Base-by-base conservation (phyloP, 192 early-diverging fungal species). In the Dissophora ornata region DNA sequence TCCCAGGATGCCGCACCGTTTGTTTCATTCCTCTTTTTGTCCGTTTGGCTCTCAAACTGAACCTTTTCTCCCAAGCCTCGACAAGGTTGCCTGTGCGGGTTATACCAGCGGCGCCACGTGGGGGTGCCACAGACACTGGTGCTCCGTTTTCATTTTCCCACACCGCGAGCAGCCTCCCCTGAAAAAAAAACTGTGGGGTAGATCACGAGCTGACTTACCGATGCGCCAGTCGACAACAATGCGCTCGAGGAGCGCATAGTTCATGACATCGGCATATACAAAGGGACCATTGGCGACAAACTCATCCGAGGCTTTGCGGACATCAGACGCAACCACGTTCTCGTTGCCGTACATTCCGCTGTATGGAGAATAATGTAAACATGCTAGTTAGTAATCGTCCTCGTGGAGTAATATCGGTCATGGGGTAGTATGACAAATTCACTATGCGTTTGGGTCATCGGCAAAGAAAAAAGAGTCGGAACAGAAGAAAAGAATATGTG, bases 211-310 rank as follows among this genome's bases (percentile, higher is more conserved):
- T 24, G 26, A 38, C 73, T 62, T 67, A 77, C 73, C 73, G 75
- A 90, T 86, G 25, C 85, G 84, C 52, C 85, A 82, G 67, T 90
- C 85, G 24, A 88, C 89, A 24, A 87, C 82, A 18, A 90, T 84
- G 40, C 85, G 79, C 61, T 90, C 89, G n/a, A 90, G 75, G 29
- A 85, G 71, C 22, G 81, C 74, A 65, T 85, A 86, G 80, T 90
- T 87, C 38, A 90, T 81, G 28, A 90, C 89, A 50, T 90, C 89
- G 41, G 86, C 87, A 44, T 84, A 88, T 3, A 90, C 87, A 79
- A 87, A 90, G 26, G 89, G 89, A 26, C 89, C 89, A 38, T 36
- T 65, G 40, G 66, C 62, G 45, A 60, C 51, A 29, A 86, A 82
- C 30, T 74, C 81, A 13, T 79, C 64, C 22, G 79, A 74, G n/a